These are phyloP conservation scores for Ceratocystis diversiconidia DNA, from an alignment of 2,329 filamentous ascomycete genomes.

Conservation along the genomic window DNA sequence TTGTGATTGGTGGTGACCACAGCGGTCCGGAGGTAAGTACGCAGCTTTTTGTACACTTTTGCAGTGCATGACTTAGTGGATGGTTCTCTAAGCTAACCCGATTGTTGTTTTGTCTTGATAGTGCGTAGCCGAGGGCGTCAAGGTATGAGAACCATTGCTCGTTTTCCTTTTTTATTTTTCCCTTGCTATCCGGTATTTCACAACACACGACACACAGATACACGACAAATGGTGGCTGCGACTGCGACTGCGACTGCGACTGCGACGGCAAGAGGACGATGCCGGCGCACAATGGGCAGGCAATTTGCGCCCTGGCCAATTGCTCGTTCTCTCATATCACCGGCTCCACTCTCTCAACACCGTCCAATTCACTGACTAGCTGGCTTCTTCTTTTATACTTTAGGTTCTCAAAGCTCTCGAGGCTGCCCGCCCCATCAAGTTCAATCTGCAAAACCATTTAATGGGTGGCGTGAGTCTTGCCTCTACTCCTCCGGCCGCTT, in stretches of 20 bases:
- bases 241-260: not conserved
- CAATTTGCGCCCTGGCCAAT: no score
- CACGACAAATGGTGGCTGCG: not conserved
- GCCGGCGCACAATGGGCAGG: no score
- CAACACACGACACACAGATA: not conserved
- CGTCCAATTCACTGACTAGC: not conserved
- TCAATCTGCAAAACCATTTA: conserved; percentile 81
- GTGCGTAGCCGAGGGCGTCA: conserved; percentile 74
- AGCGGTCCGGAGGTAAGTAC: conserved; percentile 64
- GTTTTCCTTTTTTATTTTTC: not conserved
- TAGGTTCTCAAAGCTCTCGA: conserved; percentile 71
- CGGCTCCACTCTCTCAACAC: not conserved
- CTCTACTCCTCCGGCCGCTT: not conserved
- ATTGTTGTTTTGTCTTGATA: conserved; percentile 18
- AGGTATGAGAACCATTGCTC: conserved; percentile 38
- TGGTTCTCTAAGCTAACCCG: conserved; percentile 1
- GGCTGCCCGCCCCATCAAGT: conserved; percentile 53
- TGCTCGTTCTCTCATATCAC: not conserved
- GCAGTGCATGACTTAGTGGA: not conserved
- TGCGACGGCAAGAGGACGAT: not conserved
- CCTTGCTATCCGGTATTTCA: not conserved
- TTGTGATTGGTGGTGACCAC: conserved; percentile 72
- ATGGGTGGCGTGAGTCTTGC: conserved; percentile 67
- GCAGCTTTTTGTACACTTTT: not conserved
- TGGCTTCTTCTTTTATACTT: not conserved